phyloP scores from a whole-genome alignment of 305 asterid genomes.

The Ajuga reptans region DNA sequence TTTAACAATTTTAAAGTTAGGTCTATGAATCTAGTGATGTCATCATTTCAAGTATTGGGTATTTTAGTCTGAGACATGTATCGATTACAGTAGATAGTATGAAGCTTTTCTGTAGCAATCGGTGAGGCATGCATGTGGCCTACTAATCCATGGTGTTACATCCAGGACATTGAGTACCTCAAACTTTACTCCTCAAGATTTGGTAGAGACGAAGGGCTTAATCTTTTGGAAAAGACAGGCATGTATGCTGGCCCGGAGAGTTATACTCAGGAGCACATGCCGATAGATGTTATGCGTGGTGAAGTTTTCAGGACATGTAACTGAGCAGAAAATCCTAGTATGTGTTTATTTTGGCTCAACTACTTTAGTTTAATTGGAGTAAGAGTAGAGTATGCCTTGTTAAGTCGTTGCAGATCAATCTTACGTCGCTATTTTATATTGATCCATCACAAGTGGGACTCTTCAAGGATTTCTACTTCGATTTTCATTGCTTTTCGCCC shows the following conservation, averaged over 20 bases:
- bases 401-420: too few species aligned
- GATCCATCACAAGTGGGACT: too few species aligned
- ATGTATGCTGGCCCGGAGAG: conserved; percentile 82
- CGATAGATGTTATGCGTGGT: conserved; percentile 78
- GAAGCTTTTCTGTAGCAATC: not conserved
- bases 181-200: conserved; percentile 73
- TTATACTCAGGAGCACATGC: conserved; percentile 78
- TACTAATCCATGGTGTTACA: not conserved
- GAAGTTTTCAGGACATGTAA: conserved; percentile 75
- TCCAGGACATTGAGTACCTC: conserved; percentile 83
- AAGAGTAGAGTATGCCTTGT: not conserved
- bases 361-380: not conserved
- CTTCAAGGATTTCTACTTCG: too few species aligned
- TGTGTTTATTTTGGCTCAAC: not conserved
- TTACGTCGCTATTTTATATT: too few species aligned
- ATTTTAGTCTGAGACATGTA: too few species aligned
- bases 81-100: not conserved
- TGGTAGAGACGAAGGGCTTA: conserved; percentile 80
- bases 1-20: not conserved
- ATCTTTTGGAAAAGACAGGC: conserved; percentile 74
- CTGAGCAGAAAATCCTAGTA: not conserved
- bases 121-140: too few species aligned
- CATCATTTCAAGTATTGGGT: not conserved
- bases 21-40: not conserved
- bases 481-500: too few species aligned